Evolutionary conservation across 2,329 filamentous ascomycete species (phyloP).

Genomic region (Exutisphaerella laricina): DNA sequence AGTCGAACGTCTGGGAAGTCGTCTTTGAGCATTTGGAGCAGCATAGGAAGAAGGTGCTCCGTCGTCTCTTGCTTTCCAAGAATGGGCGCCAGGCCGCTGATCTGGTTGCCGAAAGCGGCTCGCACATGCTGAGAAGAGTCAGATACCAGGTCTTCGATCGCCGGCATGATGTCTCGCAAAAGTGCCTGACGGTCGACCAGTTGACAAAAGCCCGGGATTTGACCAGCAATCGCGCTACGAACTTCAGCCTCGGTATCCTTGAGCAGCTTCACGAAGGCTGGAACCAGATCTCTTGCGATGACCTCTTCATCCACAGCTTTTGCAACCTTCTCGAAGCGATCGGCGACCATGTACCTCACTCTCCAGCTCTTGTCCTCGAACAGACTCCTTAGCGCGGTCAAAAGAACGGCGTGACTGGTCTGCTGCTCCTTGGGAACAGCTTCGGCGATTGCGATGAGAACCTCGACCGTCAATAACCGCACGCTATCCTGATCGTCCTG

Average conservation of each 20-base stretch:
- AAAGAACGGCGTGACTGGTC: constrained; percentile 85
- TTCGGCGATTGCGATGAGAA: constrained; percentile 93
- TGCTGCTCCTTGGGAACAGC: constrained; percentile 98
- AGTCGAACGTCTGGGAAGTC: constrained; percentile 97
- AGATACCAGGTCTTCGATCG: constrained; percentile 90
- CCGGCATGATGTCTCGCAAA: constrained; percentile 93
- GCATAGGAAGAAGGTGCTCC: constrained; percentile 95
- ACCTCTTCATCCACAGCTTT: constrained; percentile 98
- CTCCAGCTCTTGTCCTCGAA: constrained; percentile 99
- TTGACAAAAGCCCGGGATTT: constrained; percentile 94
- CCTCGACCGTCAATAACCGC: constrained; percentile 88
- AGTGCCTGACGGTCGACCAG: constrained; percentile 82
- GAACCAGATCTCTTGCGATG: constrained; percentile 85
- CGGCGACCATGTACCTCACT: constrained; percentile 98
- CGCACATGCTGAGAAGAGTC: constrained; percentile 96
- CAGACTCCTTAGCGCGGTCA: constrained; percentile 82
- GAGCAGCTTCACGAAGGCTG: constrained; percentile 92
- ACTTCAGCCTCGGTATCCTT: constrained; percentile 99
- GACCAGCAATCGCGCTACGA: constrained; percentile 90
- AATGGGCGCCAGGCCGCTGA: constrained; percentile 92
- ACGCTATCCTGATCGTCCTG: constrained; percentile 98
- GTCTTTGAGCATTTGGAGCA: constrained; percentile 98
- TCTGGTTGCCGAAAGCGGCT: constrained; percentile 90
- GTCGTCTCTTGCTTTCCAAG: constrained; percentile 99
- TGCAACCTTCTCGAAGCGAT: constrained; percentile 98